These are phyloP conservation scores for Arthroderma uncinatum DNA, from an alignment of 2,329 filamentous ascomycete genomes.

Conservation along the genomic window DNA sequence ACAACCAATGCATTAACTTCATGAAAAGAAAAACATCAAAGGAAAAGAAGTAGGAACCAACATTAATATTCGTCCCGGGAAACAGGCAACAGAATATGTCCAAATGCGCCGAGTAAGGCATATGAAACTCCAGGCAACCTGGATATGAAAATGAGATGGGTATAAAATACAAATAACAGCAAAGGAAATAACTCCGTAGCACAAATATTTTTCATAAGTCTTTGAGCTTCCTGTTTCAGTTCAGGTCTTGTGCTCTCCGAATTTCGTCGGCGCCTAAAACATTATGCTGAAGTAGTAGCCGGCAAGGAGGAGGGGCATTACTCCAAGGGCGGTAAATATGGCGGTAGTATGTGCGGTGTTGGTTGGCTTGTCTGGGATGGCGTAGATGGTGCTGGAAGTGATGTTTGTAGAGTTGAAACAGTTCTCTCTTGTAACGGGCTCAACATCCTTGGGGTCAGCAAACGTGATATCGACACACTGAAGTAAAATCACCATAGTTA, in stretches of 20 bases:
- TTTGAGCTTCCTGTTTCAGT: not conserved
- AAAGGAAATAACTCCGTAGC: not conserved
- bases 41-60: too few relatives aligned
- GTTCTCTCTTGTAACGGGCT: conserved; percentile 69
- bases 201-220: not conserved
- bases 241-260: not conserved
- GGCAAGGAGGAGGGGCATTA: conserved; percentile 22
- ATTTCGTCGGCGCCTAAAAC: not conserved
- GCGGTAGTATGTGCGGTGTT: conserved; percentile 1
- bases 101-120: not conserved
- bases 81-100: not conserved
- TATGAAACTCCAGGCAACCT: not conserved
- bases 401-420: conserved; percentile 81
- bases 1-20: not conserved
- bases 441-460: conserved; percentile 53
- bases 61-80: not conserved
- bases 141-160: not conserved
- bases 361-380: conserved; percentile 9
- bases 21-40: not conserved
- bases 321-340: conserved; percentile 14
- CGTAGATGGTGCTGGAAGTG: conserved; percentile 25
- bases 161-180: conserved; percentile 1
- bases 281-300: conserved; percentile 8
- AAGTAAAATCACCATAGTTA: conserved; percentile 58
- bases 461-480: conserved; percentile 95